Evolutionary conservation across 371 early-diverging fungal species (phyloP).

Genomic region (Mucor plumbeus): DNA sequence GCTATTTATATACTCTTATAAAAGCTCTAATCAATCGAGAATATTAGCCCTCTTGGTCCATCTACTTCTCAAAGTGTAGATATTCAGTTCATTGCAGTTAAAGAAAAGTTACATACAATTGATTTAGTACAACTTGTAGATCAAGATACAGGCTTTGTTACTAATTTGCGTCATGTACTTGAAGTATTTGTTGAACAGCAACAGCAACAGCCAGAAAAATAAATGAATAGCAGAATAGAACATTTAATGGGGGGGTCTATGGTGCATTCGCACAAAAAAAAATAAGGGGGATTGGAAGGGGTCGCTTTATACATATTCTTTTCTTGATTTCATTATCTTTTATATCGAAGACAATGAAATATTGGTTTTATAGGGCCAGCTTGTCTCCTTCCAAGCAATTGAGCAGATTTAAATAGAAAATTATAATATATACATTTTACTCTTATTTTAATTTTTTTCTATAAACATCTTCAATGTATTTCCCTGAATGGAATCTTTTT

Average conservation of each 20-base stretch:
- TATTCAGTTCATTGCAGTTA: constrained; percentile 80
- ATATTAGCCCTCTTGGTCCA: constrained; percentile 68
- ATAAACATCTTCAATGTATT: constrained; percentile 18
- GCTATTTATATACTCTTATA: neutral
- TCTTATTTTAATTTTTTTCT: constrained; percentile 6
- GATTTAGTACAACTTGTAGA: constrained; percentile 74
- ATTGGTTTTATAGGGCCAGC: too few species aligned
- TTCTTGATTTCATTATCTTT: neutral
- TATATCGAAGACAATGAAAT: too few species aligned
- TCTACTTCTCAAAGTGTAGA: constrained; percentile 73
- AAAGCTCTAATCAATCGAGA: neutral
- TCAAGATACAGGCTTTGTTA: constrained; percentile 71
- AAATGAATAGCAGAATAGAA: neutral
- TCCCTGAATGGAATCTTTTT: constrained; percentile 14
- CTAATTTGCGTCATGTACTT: constrained; percentile 64
- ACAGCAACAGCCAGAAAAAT: neutral
- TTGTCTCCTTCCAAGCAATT: too few species aligned
- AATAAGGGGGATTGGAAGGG: too few species aligned
- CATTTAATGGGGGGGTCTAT: neutral
- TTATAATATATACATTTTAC: neutral
- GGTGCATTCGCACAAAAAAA: too few species aligned
- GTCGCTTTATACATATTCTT: neutral
- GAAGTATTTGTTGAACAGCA: constrained; percentile 49
- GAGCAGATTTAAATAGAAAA: neutral
- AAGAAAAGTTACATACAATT: constrained; percentile 72